A percentile compares a stretch with the other conserved stretches of the same genome.
Conservation (phyloP, 1,139 yeast genomes). For the Yamadazyma buinensis region DNA sequence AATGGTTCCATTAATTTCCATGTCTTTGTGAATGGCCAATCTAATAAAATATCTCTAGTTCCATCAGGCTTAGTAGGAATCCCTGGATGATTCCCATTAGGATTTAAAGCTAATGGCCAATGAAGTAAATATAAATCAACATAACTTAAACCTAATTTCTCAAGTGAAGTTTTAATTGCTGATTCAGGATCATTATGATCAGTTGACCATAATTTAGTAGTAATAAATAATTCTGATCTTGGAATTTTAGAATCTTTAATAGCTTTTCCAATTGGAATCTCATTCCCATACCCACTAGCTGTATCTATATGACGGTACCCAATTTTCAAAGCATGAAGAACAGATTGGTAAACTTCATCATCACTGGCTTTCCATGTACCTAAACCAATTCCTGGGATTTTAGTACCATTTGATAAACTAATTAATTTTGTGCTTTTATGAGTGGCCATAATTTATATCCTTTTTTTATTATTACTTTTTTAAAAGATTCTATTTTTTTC, state of each 20-base stretch:
- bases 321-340: slow-evolving; percentile 52
- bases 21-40: slow-evolving; percentile 57
- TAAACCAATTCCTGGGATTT: slow-evolving; percentile 67
- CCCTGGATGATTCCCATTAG: slow-evolving; percentile 27
- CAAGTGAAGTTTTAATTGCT: slow-evolving; percentile 60
- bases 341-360: slow-evolving; percentile 59
- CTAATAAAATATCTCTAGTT: slow-evolving; percentile 24
- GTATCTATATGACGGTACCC: slow-evolving; percentile 83
- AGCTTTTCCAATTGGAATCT: slow-evolving; percentile 61
- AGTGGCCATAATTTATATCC: no score
- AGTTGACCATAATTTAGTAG: slow-evolving; percentile 77
- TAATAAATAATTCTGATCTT: slow-evolving; percentile 67
- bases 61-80: slow-evolving; percentile 28
- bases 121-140: slow-evolving; percentile 82
- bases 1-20: slow-evolving; percentile 64
- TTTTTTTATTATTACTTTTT: no score
- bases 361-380: slow-evolving; percentile 77
- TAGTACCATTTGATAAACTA: slow-evolving; percentile 59
- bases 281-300: slow-evolving; percentile 67
- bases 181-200: slow-evolving; percentile 57
- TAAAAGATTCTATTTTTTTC: no score
- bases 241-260: slow-evolving; percentile 65
- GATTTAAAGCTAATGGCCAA: slow-evolving; percentile 71
- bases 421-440: no score
- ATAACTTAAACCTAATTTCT: slow-evolving; percentile 69